phyloP scores from a whole-genome alignment of 306 rosid genomes.

The Trifolium subterraneum region DNA sequence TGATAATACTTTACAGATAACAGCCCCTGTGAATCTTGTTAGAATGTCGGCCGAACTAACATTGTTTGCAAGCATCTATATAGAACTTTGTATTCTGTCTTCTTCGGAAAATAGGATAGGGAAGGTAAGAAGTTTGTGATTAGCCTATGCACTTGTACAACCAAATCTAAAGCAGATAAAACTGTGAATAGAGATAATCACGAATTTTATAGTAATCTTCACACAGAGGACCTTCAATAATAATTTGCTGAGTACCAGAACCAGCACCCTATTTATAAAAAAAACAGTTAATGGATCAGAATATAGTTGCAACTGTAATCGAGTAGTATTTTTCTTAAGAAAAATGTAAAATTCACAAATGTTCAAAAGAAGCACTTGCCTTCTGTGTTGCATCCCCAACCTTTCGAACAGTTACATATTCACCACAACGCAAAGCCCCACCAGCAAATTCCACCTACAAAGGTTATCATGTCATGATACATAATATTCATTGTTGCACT shows the following conservation, averaged over 20 bases:
- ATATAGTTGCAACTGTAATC: background rate
- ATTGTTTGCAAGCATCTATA: slow-evolving; percentile 13
- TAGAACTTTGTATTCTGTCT: slow-evolving; percentile 11
- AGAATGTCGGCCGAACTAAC: slow-evolving; percentile 9
- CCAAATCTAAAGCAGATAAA: slow-evolving; percentile 70
- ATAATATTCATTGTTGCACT: slow-evolving; percentile 10
- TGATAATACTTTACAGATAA: background rate
- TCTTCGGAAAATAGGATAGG: slow-evolving; percentile 21
- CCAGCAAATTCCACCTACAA: slow-evolving; percentile 83
- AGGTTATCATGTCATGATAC: slow-evolving; percentile 19
- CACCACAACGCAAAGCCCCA: slow-evolving; percentile 94
- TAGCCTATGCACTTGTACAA: slow-evolving; percentile 23
- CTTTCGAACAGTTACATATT: slow-evolving; percentile 85
- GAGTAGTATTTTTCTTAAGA: slow-evolving; percentile 12
- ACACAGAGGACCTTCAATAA: slow-evolving; percentile 90
- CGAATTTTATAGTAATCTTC: slow-evolving; percentile 90
- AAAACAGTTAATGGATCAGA: slow-evolving; percentile 23
- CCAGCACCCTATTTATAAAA: slow-evolving; percentile 73
- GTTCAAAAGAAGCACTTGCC: slow-evolving; percentile 54
- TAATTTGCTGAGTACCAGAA: slow-evolving; percentile 86
- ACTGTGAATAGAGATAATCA: slow-evolving; percentile 79
- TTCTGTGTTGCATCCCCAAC: slow-evolving; percentile 90
- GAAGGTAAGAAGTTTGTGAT: slow-evolving; percentile 27
- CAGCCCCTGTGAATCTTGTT: slow-evolving; percentile 19
- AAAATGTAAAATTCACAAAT: slow-evolving; percentile 28